Base-by-base conservation (phyloP, 2,329 filamentous ascomycete genomes). In the Talaromyces sp. region DNA sequence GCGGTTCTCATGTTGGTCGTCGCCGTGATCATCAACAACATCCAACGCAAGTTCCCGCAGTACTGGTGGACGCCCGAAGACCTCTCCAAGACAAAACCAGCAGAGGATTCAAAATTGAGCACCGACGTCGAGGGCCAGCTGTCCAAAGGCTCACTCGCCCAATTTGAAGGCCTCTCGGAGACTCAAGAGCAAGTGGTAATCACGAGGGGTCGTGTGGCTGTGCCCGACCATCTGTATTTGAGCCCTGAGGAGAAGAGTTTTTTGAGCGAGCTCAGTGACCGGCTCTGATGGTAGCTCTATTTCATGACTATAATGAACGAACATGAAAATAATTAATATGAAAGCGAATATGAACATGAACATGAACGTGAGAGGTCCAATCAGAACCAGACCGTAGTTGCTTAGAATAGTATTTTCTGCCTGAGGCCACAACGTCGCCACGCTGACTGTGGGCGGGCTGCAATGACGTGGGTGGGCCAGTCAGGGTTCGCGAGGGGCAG, bases 11-110 rank as follows among this genome's bases (percentile, higher is more conserved):
- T 92, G 83, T 74, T 89, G 32, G 75, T 66, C 1, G 81, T 84
- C 1, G 88, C 88, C 0, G 74, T 90, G 56, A 32, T 90, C 6
- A 67, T 91, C 62, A 91, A 91, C 69, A 92, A 92, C 64, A 75
- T 91, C 2, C 84, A 88, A 69, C 79, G 87, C 9, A 79, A 80
- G 19, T 92, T 85, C 64, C 89, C 89, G 0, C 65, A 84, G 2
- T 91, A 90, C 71, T 92, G 89, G 89, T 91, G 76, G 76, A 77
- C 75, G 1, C 68, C 75, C 11, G 68, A 71, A 27, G 65, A 69
- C 27, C 65, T 78, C 1, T 49, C 59, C 25, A 19, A 56, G 19
- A 17, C 47, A 8, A 57, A 58, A 9, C 27, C 47, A 22, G 33
- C 32, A 7, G 42, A 56, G 33, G 57, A 25, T 10, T 32, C 13